Evolutionary conservation across 2,329 filamentous ascomycete genomes (phyloP).

Genomic region (Pseudogymnoascus sp.): DNA sequence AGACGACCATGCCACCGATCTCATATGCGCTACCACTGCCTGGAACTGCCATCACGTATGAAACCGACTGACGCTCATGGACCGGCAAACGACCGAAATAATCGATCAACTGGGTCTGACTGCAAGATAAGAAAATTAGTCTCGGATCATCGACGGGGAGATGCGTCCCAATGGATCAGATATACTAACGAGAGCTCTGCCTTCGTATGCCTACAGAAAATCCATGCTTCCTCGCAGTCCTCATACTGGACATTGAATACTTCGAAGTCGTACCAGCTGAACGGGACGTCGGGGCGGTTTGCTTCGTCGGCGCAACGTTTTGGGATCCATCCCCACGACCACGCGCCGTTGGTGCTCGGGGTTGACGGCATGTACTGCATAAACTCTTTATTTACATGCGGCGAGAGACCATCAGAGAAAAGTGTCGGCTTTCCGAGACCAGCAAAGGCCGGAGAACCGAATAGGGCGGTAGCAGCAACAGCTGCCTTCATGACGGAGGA

Average conservation of each 20-base stretch:
- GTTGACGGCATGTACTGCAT: slow-evolving; percentile 1
- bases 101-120: slow-evolving; percentile 1
- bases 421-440: not conserved
- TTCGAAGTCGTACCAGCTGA: slow-evolving; percentile 19
- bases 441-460: not conserved
- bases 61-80: slow-evolving; percentile 23
- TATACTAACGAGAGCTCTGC: slow-evolving; percentile 14
- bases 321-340: slow-evolving; percentile 4
- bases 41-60: slow-evolving; percentile 21
- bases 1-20: slow-evolving; percentile 18
- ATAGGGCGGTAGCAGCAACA: not conserved
- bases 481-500: not conserved
- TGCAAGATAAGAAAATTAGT: slow-evolving; percentile 4
- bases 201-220: slow-evolving; percentile 26
- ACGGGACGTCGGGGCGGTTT: not conserved
- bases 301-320: not conserved
- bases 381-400: not conserved
- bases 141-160: not conserved
- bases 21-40: slow-evolving; percentile 14
- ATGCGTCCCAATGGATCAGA: not conserved
- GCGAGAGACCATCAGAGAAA: not conserved
- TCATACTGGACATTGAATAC: slow-evolving; percentile 23
- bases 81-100: slow-evolving; percentile 26
- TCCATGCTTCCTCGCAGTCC: slow-evolving; percentile 26
- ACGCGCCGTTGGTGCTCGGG: not conserved